A percentile compares a stretch with the other conserved stretches of the same genome.
These are phyloP conservation scores for Borovskyia barvae DNA, from an alignment of 208 protist species.

Conservation along the genomic window DNA sequence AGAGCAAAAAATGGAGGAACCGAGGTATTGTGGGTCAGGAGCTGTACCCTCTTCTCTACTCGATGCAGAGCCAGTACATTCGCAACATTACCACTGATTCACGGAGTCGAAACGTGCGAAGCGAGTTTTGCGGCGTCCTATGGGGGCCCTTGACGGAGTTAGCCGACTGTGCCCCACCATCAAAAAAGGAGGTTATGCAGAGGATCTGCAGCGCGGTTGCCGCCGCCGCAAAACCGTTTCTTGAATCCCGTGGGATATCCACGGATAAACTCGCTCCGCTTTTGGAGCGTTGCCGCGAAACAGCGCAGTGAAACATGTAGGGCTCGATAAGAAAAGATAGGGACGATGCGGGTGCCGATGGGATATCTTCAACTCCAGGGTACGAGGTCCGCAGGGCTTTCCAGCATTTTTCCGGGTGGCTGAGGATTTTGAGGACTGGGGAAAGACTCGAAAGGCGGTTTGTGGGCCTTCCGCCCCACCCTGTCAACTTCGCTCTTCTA, in stretches of 20 bases:
- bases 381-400: too few relatives aligned
- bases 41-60: conserved; percentile 48
- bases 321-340: too few relatives aligned
- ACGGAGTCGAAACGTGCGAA: conserved; percentile 3
- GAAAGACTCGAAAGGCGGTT: too few relatives aligned
- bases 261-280: too few relatives aligned
- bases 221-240: conserved; percentile 2
- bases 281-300: too few relatives aligned
- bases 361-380: too few relatives aligned
- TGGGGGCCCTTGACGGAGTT: conserved; percentile 36
- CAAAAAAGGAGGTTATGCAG: conserved; percentile 28
- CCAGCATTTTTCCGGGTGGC: too few relatives aligned
- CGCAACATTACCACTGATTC: neutral
- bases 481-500: too few relatives aligned
- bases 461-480: too few relatives aligned
- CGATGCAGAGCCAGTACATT: neutral
- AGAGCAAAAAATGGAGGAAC: conserved; percentile 41
- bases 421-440: too few relatives aligned
- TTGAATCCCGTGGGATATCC: neutral
- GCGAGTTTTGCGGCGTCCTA: conserved; percentile 12
- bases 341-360: too few relatives aligned
- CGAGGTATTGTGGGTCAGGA: conserved; percentile 39
- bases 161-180: conserved; percentile 16
- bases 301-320: too few relatives aligned
- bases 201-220: conserved; percentile 33